Conservation (phyloP, 768 basidiomycete species). For the Strobilomyces confusus region DNA sequence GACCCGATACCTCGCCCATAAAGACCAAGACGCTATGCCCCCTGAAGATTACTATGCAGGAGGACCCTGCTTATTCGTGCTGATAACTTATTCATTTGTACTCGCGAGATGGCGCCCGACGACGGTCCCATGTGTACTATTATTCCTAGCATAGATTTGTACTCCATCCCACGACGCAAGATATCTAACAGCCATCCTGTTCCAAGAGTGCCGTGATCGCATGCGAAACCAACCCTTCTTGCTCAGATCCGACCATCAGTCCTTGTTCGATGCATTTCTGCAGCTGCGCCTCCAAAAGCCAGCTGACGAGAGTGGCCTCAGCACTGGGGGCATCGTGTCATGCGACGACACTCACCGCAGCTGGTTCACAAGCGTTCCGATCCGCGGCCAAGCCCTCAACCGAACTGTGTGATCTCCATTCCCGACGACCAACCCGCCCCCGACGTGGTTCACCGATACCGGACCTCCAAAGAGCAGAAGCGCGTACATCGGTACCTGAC, state of each 20-base stretch:
- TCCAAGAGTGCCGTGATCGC: conserved; percentile 40
- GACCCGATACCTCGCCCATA: conserved; percentile 1
- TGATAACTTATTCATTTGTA: conserved; percentile 12
- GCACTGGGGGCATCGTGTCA: too few species aligned
- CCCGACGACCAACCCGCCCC: conserved; percentile 67
- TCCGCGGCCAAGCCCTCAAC: conserved; percentile 82
- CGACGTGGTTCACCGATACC: conserved; percentile 74
- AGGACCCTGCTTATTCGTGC: background rate
- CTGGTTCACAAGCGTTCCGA: conserved; percentile 86
- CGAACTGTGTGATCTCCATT: conserved; percentile 51
- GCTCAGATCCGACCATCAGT: conserved; percentile 40
- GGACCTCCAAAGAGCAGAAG: conserved; percentile 80
- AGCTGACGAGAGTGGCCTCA: conserved; percentile 35
- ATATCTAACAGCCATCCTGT: conserved; percentile 33
- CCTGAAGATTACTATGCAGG: background rate
- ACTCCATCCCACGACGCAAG: too few species aligned
- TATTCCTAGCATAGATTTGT: too few species aligned
- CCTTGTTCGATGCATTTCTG: conserved; percentile 62
- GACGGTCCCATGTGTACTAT: conserved; percentile 3
- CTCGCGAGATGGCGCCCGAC: background rate
- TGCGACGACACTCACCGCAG: conserved; percentile 49
- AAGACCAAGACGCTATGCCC: background rate
- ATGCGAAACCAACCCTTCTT: conserved; percentile 51
- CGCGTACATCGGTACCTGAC: conserved; percentile 81
- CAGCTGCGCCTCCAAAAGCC: conserved; percentile 67